Conservation (phyloP, 179 eudicot genomes). For the Beta corolliflora region DNA sequence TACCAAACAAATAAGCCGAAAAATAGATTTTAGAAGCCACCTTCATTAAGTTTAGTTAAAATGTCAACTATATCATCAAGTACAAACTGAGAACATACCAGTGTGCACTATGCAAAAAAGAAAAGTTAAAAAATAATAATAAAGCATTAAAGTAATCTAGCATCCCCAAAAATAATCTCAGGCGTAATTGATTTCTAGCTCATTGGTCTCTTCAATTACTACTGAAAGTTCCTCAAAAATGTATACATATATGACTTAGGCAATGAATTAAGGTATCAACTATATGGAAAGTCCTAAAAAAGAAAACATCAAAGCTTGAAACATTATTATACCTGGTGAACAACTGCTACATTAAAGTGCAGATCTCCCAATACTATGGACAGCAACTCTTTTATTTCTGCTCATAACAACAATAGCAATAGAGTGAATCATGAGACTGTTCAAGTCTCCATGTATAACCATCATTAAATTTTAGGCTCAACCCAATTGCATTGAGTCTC, state of each 20-base stretch:
- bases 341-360: conserved; percentile 79
- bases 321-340: conserved; percentile 69
- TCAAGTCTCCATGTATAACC: background rate
- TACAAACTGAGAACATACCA: background rate
- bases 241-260: background rate
- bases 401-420: conserved; percentile 24
- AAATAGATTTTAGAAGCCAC: background rate
- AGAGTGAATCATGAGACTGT: conserved; percentile 3
- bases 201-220: background rate
- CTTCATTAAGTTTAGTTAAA: background rate
- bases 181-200: background rate
- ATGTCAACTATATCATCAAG: background rate
- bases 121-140: background rate
- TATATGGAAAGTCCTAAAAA: background rate
- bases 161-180: background rate
- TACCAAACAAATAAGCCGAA: background rate
- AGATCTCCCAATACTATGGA: conserved; percentile 76
- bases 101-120: background rate
- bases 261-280: background rate
- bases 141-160: background rate
- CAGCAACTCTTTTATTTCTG: conserved; percentile 90
- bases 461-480: background rate
- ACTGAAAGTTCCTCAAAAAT: background rate
- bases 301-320: conserved; percentile 10
- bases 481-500: background rate